These are phyloP conservation scores for Quercus variabilis DNA, from an alignment of 306 rosid genomes.

Conservation along the genomic window DNA sequence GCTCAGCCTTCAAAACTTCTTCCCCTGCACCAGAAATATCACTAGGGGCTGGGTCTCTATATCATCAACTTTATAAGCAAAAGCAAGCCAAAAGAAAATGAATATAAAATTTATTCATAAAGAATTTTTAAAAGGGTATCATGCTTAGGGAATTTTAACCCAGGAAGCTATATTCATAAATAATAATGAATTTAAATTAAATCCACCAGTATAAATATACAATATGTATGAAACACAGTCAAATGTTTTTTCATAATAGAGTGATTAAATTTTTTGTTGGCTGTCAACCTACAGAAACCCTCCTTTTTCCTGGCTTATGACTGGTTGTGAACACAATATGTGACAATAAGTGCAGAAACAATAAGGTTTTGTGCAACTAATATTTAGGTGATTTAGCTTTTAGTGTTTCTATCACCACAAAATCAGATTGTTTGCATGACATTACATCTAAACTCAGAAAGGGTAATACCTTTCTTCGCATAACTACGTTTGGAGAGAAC, in stretches of 20 bases:
- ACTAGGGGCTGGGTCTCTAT: not conserved
- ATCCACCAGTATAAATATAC: not conserved
- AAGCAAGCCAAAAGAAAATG: conserved; percentile 8
- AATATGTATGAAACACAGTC: not conserved
- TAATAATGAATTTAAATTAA: not conserved
- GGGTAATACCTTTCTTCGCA: conserved; percentile 58
- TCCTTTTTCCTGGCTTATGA: too few species aligned
- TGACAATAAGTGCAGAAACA: too few species aligned
- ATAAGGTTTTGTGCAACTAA: not conserved
- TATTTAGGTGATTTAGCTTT: not conserved
- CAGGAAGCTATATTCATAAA: not conserved
- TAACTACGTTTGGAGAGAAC: conserved; percentile 86
- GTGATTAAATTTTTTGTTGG: too few species aligned
- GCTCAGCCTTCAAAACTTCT: conserved; percentile 72
- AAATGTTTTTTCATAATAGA: too few species aligned
- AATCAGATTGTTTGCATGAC: conserved; percentile 12
- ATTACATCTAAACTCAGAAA: not conserved
- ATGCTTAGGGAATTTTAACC: not conserved
- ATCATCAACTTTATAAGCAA: conserved; percentile 7
- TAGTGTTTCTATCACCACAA: not conserved
- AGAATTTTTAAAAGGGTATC: too few species aligned
- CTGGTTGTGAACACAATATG: too few species aligned
- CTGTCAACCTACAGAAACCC: too few species aligned
- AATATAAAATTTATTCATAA: not conserved
- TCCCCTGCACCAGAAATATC: conserved; percentile 51